Conservation (phyloP, 2,329 filamentous ascomycete genomes). For the Sporothrix curviconia region DNA sequence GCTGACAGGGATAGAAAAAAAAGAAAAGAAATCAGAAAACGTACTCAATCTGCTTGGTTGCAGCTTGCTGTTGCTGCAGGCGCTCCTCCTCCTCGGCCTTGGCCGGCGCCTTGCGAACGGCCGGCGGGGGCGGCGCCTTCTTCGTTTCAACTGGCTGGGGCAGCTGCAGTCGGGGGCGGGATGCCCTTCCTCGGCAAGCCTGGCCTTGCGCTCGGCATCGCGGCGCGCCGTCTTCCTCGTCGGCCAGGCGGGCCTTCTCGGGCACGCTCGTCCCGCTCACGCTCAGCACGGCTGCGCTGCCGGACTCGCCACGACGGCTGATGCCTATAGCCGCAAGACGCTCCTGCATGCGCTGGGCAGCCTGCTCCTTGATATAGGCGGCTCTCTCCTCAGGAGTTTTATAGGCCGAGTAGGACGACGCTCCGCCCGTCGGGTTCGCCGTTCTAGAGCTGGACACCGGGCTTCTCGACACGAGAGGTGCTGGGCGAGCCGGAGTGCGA, state of each 20-base stretch:
- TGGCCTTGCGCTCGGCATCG: conserved; percentile 78
- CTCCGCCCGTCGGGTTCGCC: conserved; percentile 47
- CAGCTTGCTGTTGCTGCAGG: conserved; percentile 63
- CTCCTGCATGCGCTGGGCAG: conserved; percentile 94
- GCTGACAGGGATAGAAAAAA: too few species aligned
- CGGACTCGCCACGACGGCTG: conserved; percentile 77
- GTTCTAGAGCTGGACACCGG: conserved; percentile 33
- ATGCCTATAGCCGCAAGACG: conserved; percentile 88
- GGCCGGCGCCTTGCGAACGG: conserved; percentile 26
- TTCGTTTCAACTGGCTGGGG: conserved; percentile 40
- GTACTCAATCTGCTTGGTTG: conserved; percentile 76
- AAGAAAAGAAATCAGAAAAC: conserved; percentile 34
- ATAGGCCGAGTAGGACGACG: conserved; percentile 75
- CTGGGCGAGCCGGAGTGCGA: conserved; percentile 23
- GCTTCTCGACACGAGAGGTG: conserved; percentile 22
- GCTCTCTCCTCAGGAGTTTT: conserved; percentile 90
- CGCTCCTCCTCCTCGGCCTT: conserved; percentile 61
- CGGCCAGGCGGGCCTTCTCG: conserved; percentile 78
- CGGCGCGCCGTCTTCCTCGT: conserved; percentile 88
- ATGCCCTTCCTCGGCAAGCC: conserved; percentile 70
- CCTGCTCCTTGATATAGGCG: conserved; percentile 94
- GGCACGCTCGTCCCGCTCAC: conserved; percentile 82
- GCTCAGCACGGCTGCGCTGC: conserved; percentile 77
- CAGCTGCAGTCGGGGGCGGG: conserved; percentile 50
- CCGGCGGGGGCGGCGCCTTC: conserved; percentile 63